Base-by-base conservation (phyloP, 2,329 filamentous ascomycete genomes). In the Aspergillus fischeri region DNA sequence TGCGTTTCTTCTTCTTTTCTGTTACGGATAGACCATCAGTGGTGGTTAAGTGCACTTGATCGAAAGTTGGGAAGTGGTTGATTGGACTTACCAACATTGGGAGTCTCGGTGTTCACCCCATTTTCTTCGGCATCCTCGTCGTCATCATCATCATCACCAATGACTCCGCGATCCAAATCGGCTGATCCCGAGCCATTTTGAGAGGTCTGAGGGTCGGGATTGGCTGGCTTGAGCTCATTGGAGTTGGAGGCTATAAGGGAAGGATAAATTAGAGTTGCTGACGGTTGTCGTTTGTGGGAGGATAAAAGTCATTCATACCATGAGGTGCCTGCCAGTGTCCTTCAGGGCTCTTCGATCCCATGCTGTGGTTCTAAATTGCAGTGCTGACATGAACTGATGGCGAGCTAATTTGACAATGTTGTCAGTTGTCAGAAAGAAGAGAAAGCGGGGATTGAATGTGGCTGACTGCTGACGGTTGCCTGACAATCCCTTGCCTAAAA, bases 1-100 rank as follows among this genome's bases (percentile, higher is more conserved):
- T 78, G 69, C 62, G 72, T 72, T 65, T 72, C 68, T 72, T 72
- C 51, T 61, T 62, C 44, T 60, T 58, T 8, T 57, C 41, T 51
- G 20, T 17, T 28, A 2, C 6, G 3, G 21, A 3, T 4, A 11
- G 4, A 8, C 17, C 5, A 51, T 42, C 6, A 50, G 28, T 45
- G 49, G 29, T 20, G 10, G 17, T 47, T 24, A 27, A 3, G 5
- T 27, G 25, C 24, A 21, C 5, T 5, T 44, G 20, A 44, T 11
- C 41, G n/a, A 44, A 8, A 44, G 4, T 7, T 38, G 20, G 21
- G 7, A 21, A 44, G 41, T 44, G 41, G 41, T 44, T 44, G 21
- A 25, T 47, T 4, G 10, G 21, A 14, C 32, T 17, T 27, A 47
- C 44, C 44, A 47, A 7, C 44, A 24, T 25, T 47, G 21, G 44